Evolutionary conservation across 2,329 filamentous ascomycete species (phyloP).

Genomic region (Cordyceps cicadae): DNA sequence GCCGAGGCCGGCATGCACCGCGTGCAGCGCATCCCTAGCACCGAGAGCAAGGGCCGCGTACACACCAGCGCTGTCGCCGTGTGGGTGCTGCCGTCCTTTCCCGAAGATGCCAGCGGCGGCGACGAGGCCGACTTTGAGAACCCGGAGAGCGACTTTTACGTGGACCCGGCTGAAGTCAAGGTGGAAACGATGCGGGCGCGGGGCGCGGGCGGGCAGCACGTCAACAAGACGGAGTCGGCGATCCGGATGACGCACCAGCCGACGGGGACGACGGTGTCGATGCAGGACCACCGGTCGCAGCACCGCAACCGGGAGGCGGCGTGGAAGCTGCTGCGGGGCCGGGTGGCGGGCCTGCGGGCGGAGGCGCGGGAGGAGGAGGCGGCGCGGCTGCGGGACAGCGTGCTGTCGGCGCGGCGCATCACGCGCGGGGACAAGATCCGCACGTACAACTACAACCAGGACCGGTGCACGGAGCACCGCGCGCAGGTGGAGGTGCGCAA

Average conservation of each 20-base stretch:
- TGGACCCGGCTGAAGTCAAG: slow-evolving; percentile 74
- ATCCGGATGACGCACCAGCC: slow-evolving; percentile 87
- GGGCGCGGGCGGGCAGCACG: slow-evolving; percentile 92
- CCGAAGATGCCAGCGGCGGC: slow-evolving; percentile 38
- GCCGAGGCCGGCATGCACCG: slow-evolving; percentile 91
- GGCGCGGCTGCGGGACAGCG: slow-evolving; percentile 63
- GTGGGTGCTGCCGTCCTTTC: slow-evolving; percentile 81
- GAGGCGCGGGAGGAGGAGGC: slow-evolving; percentile 80
- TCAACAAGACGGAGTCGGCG: slow-evolving; percentile 96
- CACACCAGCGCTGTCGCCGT: slow-evolving; percentile 91
- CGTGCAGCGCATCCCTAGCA: slow-evolving; percentile 86
- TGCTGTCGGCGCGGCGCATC: slow-evolving; percentile 71
- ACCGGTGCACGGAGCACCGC: slow-evolving; percentile 82
- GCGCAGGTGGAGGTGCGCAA: slow-evolving; percentile 73
- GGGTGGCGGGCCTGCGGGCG: slow-evolving; percentile 68
- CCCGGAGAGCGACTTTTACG: slow-evolving; percentile 83
- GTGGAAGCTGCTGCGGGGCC: slow-evolving; percentile 75
- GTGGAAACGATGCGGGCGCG: slow-evolving; percentile 85
- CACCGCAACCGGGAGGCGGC: slow-evolving; percentile 80
- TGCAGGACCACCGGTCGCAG: slow-evolving; percentile 90
- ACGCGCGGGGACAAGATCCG: slow-evolving; percentile 89
- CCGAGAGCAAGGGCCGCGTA: slow-evolving; percentile 81
- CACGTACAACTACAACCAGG: slow-evolving; percentile 73
- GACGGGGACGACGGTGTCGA: slow-evolving; percentile 76
- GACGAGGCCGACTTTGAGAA: slow-evolving; percentile 62